Evolutionary conservation across 108 stramenopile genomes (phyloP).

Genomic region (Nitzschia sp.): DNA sequence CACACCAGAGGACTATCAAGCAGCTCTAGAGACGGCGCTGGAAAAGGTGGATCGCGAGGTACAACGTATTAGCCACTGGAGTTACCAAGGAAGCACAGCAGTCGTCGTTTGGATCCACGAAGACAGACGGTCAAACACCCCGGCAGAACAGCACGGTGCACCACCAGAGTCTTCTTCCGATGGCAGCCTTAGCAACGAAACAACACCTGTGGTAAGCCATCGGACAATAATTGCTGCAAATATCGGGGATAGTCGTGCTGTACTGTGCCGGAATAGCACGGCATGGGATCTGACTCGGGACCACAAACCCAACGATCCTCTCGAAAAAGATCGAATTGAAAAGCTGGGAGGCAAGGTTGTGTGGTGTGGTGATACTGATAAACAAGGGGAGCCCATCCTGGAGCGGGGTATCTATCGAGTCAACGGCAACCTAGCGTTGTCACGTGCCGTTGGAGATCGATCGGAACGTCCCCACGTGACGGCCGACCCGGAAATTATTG

Average conservation of each 20-base stretch:
- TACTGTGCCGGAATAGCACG: conserved; percentile 59
- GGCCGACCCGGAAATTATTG: conserved; percentile 79
- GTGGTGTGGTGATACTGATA: conserved; percentile 65
- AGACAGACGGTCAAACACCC: conserved; percentile 11
- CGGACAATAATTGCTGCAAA: conserved; percentile 80
- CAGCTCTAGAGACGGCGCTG: conserved; percentile 53
- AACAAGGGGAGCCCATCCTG: conserved; percentile 41
- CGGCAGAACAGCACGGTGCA: not conserved
- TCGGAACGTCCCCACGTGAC: conserved; percentile 85
- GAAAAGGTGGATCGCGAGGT: conserved; percentile 72
- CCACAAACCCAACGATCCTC: conserved; percentile 82
- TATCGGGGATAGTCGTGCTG: conserved; percentile 89
- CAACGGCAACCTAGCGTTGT: conserved; percentile 94
- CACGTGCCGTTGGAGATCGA: conserved; percentile 94
- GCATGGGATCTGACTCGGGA: conserved; percentile 80
- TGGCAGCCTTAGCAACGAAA: not conserved
- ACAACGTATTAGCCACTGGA: conserved; percentile 64
- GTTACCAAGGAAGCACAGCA: conserved; percentile 89
- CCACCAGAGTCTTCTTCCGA: not conserved
- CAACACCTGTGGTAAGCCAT: not conserved
- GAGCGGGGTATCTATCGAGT: conserved; percentile 88
- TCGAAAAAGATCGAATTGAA: conserved; percentile 66
- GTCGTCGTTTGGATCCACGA: conserved; percentile 74
- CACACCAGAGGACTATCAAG: conserved; percentile 25
- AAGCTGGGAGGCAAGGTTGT: conserved; percentile 67